Base-by-base conservation (phyloP, 495 filamentous ascomycete species). In the Trichoderma virens region DNA sequence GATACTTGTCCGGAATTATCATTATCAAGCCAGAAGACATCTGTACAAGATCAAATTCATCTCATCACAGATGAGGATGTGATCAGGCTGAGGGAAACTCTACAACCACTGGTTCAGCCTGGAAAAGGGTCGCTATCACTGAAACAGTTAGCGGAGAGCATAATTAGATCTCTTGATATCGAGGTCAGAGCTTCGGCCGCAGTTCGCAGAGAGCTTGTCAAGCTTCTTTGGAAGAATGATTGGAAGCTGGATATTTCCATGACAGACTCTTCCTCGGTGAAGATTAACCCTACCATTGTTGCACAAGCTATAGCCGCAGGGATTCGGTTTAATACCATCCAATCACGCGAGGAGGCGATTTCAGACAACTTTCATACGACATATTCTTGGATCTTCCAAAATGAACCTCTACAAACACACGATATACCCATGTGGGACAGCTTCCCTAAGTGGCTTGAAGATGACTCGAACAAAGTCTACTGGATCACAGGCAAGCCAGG, bases 401-500 rank as follows among this genome's bases (percentile, higher is more conserved):
- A 39, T 6, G 23, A 62, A 8, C 59, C 64, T 23, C 35, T 25
- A 20, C 4, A 38, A 14, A 14, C 5, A 38, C 59, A 39, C 41
- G 62, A 13, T 18, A 60, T 8, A 28, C 38, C 38, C 34, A 5
- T 18, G 4, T 67, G 62, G 65, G 16, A 32, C 7, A 64, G 62
- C 62, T 67, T 67, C 23, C 54, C 65, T 11, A 56, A 64, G 2
- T 67, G 65, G 62, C 20, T 67, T 5, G 28, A 60, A 13, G 16
- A 59, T 6, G 18, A 31, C 13, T 54, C 62, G 6, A 30, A 23
- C 2, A 27, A 28, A 18, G 7, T 34, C 4, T 67, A 64, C 62
- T 67, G 65, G 65, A 62, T 67, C 11, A 64, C 65, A 2, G 65
- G 65, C 23, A 67, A 67, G 39, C n/a, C n/a, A n/a, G n/a, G n/a